Evolutionary conservation across 1,139 yeast species (phyloP).

Genomic region (Barnettozyma hawaiiensis): DNA sequence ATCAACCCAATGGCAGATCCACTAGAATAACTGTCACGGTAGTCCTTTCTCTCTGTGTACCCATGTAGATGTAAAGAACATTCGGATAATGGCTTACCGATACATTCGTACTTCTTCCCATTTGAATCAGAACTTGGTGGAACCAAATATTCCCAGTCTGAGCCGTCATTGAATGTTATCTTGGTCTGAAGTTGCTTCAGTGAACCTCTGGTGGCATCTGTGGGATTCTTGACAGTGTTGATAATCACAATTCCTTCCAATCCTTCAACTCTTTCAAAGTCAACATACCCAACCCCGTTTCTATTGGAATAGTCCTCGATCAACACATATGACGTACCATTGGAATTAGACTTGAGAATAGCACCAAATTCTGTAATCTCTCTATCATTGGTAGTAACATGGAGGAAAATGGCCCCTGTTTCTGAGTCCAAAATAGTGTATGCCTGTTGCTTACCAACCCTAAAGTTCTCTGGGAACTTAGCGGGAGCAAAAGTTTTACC

Average conservation of each 20-base stretch:
- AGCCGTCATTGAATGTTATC: constrained; percentile 90
- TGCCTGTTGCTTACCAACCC: constrained; percentile 63
- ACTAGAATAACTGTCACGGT: constrained; percentile 81
- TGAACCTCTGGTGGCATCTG: constrained; percentile 37
- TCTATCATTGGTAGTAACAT: constrained; percentile 61
- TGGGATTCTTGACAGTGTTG: constrained; percentile 58
- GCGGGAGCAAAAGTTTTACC: constrained; percentile 80
- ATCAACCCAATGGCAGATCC: constrained; percentile 84
- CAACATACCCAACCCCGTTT: constrained; percentile 69
- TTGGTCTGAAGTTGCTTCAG: constrained; percentile 57
- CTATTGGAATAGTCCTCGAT: constrained; percentile 75
- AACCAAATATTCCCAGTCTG: constrained; percentile 66
- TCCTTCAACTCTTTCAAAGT: constrained; percentile 79
- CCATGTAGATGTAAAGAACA: constrained; percentile 90
- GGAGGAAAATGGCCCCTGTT: constrained; percentile 73
- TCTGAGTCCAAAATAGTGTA: constrained; percentile 79
- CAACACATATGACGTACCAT: constrained; percentile 86
- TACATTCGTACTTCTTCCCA: constrained; percentile 54
- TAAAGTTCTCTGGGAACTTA: constrained; percentile 65
- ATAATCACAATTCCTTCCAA: constrained; percentile 83
- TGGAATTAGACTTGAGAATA: constrained; percentile 86
- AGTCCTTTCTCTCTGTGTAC: constrained; percentile 79
- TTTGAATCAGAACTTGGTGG: constrained; percentile 67
- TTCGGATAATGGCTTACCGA: constrained; percentile 42
- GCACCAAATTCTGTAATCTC: constrained; percentile 64